Evolutionary conservation across 306 rosid species (phyloP), one percentile per base, ranked within the genome.

Genomic region (Begonia fuchsioides): DNA sequence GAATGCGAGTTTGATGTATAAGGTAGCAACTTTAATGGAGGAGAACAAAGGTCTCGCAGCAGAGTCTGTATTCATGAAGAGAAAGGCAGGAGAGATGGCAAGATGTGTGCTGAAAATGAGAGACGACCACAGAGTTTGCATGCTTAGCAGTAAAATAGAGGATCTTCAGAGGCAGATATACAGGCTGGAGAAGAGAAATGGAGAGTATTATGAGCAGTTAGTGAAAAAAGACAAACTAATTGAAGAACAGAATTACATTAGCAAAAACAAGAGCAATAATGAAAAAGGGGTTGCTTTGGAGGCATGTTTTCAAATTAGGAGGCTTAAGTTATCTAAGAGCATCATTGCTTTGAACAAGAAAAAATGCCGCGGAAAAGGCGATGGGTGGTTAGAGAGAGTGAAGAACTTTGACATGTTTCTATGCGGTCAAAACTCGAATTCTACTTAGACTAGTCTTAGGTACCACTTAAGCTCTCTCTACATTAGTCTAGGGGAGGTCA

Each of bases 121-220:
- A 47, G 94, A 90, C 63, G 94, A 85, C 55, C 94, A 77, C 43
- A 74, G 87, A 53, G 98, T 82, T 15, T 79, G 55, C 64, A 43
- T 82, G 73, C 80, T 92, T 1, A 81, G 81, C 54, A 60, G 68
- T 54, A 85, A 80, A 38, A 82, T 92, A 15, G 94, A 85, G 59
- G 94, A 85, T 64, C 92, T 92, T 43, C 96, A 92, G 54, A 78
- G 72, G 0, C 96, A 92, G 68, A 77, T 92, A 13, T 64, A 73
- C 58, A 90, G 93, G 2, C 65, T 92, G 70, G 98, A 92, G 75
- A 84, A 75, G 76, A 73, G 87, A 69, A 90, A 90, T 71, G 75
- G 71, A 49, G 94, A 84, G 61, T 90, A 84, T 52, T 70, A 72
- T 46, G 84, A 79, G 64, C 82, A 72, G 73, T 78, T 76, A 16